A percentile compares a stretch with the other conserved stretches of the same genome.
phyloP scores from a whole-genome alignment of 768 basidiomycete genomes.

The Leccinum barrowsii region DNA sequence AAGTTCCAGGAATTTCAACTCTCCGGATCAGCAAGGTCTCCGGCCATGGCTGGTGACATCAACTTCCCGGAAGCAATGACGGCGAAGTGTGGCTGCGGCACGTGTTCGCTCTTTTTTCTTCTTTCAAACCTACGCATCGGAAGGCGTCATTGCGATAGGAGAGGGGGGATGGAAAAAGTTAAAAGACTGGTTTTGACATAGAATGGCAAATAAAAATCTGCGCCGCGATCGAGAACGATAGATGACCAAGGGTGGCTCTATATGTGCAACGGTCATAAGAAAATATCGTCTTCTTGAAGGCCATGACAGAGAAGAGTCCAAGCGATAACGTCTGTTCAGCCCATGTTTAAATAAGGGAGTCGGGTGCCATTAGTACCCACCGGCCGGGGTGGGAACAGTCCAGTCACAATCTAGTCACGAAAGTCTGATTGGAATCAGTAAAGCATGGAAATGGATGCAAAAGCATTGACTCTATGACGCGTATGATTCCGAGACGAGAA shows the following conservation, averaged over 20 bases:
- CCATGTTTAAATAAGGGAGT: not conserved
- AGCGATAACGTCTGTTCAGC: not conserved
- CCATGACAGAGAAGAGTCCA: no score
- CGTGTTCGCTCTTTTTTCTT: not conserved
- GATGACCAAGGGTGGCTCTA: not conserved
- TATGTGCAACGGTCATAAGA: not conserved
- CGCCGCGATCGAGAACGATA: not conserved
- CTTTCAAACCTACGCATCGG: slow-evolving; percentile 54
- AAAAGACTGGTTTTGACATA: slow-evolving; percentile 25
- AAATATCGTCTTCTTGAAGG: not conserved
- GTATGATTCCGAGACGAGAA: slow-evolving; percentile 71
- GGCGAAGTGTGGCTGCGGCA: slow-evolving; percentile 58
- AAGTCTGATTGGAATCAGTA: not conserved
- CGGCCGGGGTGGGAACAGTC: not conserved
- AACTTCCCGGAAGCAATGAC: slow-evolving; percentile 48
- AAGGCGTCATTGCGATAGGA: slow-evolving; percentile 48
- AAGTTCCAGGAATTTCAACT: slow-evolving; percentile 57
- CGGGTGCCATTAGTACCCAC: not conserved
- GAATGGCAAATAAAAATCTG: not conserved
- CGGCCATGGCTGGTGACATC: slow-evolving; percentile 64
- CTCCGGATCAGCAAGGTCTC: slow-evolving; percentile 54
- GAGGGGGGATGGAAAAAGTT: slow-evolving; percentile 72
- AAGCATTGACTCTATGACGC: slow-evolving; percentile 29
- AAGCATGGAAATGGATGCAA: not conserved
- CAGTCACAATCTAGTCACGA: not conserved